These are phyloP conservation scores for Eustoma russellianum DNA, from an alignment of 257 asterid species.

Conservation along the genomic window DNA sequence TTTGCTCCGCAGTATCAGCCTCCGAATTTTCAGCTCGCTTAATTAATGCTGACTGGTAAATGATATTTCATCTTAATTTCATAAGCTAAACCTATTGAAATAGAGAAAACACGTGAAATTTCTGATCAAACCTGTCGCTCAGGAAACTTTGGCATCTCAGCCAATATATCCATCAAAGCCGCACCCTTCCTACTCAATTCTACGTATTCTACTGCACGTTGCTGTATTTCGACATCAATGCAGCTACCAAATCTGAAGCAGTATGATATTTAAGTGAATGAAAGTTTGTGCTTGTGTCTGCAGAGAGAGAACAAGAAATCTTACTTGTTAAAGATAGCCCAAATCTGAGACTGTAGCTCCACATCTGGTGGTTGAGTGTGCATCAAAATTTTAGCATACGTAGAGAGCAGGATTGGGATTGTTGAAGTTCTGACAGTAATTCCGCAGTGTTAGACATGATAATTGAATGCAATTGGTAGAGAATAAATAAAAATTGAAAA, in stretches of 20 bases:
- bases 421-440: constrained; percentile 62
- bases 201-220: constrained; percentile 85
- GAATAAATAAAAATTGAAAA: constrained; percentile 9
- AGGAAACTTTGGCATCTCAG: constrained; percentile 97
- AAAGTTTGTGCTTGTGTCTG: too few species aligned
- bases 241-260: constrained; percentile 73
- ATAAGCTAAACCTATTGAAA: not conserved
- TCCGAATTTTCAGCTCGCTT: constrained; percentile 84
- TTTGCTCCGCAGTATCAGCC: constrained; percentile 95
- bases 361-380: constrained; percentile 81
- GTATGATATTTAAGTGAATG: not conserved
- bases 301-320: constrained; percentile 4
- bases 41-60: constrained; percentile 61
- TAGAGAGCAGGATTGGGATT: constrained; percentile 80
- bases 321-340: constrained; percentile 79
- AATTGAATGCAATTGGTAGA: constrained; percentile 12
- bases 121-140: constrained; percentile 67
- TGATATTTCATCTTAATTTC: not conserved
- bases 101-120: constrained; percentile 3
- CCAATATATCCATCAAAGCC: constrained; percentile 71
- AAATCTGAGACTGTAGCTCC: constrained; percentile 75
- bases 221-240: constrained; percentile 92
- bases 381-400: constrained; percentile 90
- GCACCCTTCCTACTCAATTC: constrained; percentile 88
- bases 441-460: constrained; percentile 13